Base-by-base conservation (phyloP, 495 filamentous ascomycete genomes). In the Hypoxylon crocopeplum region DNA sequence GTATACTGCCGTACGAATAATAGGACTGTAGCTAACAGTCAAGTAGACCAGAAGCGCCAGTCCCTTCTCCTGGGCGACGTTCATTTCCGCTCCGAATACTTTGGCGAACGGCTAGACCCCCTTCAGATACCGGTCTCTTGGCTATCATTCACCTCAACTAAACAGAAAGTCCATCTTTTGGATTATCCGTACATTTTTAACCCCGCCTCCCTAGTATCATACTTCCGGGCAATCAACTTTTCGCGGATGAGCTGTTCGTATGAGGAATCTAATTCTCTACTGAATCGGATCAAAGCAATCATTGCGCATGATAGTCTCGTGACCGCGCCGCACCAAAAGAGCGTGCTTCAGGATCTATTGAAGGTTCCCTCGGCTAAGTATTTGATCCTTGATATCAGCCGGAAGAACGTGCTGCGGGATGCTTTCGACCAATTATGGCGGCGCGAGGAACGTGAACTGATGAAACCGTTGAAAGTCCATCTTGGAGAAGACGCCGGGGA, bases 171-270 rank as follows among this genome's bases (percentile, higher is more conserved):
- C 29, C 93, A 97, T 69, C 75, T 97, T 1, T 76, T 97, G 2
- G 87, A 91, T 33, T 90, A 89, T 56, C 83, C 91, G 1, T 96
- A 90, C 69, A 76, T 97, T 0, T 96, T 97, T 45, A 85, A 80
- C 21, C 84, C 86, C 0, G 78, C 86, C 0, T 82, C 83, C 10
- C 73, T 94, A 6, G 87, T 96, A 30, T 87, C 85, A 0, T 96
- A 92, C 66, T 96, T 97, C 65, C 88, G 93, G 3, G 83, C 91
- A n/a, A 84, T 96, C 52, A 97, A 97, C 64, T 88, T 89, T 61
- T 84, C 86, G 0, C 79, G 80, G 20, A 97, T 97, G 93, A 89
- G 83, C 17, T 84, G 85, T 40, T 80, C 86, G 6, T 90, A 84
- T 63, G 89, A 93, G 63, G 79, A 83, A 39, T 84, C 91, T 0